Conservation (phyloP, 768 basidiomycete genomes). For the Suillus sp. region DNA sequence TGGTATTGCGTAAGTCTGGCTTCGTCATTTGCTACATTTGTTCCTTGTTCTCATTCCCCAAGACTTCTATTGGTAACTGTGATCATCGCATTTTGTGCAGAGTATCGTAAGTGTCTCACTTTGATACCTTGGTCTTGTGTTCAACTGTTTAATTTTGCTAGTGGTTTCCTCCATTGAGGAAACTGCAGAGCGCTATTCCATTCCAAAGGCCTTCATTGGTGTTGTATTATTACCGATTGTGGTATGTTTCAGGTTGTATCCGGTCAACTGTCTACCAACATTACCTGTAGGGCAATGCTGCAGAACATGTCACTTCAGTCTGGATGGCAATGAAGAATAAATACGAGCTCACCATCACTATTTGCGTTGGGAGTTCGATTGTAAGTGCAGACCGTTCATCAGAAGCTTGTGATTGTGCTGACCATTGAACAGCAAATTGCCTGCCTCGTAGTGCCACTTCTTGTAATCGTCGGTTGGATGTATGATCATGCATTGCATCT, state of each 20-base stretch:
- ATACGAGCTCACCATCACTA: constrained; percentile 74
- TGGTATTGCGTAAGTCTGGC: constrained; percentile 44
- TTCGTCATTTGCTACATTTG: neutral
- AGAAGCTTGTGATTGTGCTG: neutral
- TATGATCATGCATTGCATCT: constrained; percentile 40
- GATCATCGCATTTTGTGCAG: constrained; percentile 86
- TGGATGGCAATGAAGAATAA: constrained; percentile 88
- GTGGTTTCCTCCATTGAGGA: constrained; percentile 94
- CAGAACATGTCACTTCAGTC: constrained; percentile 83
- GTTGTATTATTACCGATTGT: constrained; percentile 87
- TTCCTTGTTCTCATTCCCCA: constrained; percentile 8
- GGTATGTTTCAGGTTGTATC: constrained; percentile 42
- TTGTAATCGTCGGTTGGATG: constrained; percentile 90
- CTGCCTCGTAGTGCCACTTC: constrained; percentile 80
- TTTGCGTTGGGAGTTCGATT: constrained; percentile 84
- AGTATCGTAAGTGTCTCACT: constrained; percentile 59
- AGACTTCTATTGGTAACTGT: constrained; percentile 77
- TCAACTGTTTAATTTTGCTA: constrained; percentile 27
- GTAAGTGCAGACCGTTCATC: constrained; percentile 42
- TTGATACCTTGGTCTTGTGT: neutral
- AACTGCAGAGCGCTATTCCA: constrained; percentile 75
- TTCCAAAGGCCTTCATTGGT: constrained; percentile 86
- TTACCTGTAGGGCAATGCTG: constrained; percentile 64
- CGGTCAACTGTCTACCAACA: neutral
- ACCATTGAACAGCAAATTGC: constrained; percentile 73